Base-by-base conservation (phyloP, 2,329 filamentous ascomycete genomes). In the Lomentospora prolificans region DNA sequence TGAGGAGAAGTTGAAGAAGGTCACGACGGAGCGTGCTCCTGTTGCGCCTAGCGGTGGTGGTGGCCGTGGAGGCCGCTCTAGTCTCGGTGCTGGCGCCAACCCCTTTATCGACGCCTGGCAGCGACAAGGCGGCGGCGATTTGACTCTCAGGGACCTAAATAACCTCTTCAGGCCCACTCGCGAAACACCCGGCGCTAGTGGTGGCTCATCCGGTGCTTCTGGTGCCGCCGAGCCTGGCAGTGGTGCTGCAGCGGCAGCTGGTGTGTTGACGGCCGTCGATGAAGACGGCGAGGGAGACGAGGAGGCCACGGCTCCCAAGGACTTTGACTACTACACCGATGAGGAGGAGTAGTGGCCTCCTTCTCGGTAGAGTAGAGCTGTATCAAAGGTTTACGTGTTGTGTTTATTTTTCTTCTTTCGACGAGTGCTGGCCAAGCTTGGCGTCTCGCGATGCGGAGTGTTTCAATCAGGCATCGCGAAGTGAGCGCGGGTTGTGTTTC, bases 1-100 rank as follows among this genome's bases (percentile, higher is more conserved):
- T 51, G 94, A 97, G 69, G 84, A 97, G 70, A 96, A 95, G 75
- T 82, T 95, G 44, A 94, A 91, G 79, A 96, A 95, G 70, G 78
- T 80, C 3, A 78, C 79, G 1, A 82, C 76, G 0, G 82, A 85
- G 63, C 81, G 78, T 56, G 81, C 82, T 0, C 80, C 81, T 2
- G 76, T 82, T 2, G 78, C 76, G 1, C 50, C 57, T n/a, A 66
- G 72, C 56, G 65, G 69, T 44, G 61, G 59, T 17, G 60, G 59
- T 22, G 64, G 64, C 6, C 61, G 72, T 22, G 63, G 66, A 3
- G 69, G 69, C 44, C 61, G 66, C 1, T 36, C 59, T 30, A 67
- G 75, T 60, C 60, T 63, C 57, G 31, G 62, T 55, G 59, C 66
- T 62, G 59, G 65, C n/a, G n/a, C n/a, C 54, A 67, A 65, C 57